Evolutionary conservation across 2,329 filamentous ascomycete genomes (phyloP).

Genomic region (Fusarium globosum): DNA sequence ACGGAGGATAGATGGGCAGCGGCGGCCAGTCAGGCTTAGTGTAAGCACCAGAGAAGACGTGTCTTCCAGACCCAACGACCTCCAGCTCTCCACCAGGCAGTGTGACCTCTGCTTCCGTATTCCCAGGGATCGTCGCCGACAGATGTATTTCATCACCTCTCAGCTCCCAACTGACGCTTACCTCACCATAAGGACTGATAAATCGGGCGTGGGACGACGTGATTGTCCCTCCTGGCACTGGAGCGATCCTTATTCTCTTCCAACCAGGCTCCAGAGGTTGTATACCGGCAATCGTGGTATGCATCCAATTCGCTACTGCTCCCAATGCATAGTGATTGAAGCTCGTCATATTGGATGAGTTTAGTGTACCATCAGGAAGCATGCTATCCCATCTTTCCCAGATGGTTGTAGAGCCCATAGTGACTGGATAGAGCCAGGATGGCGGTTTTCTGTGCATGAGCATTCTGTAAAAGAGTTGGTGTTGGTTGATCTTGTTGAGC

Average conservation of each 20-base stretch:
- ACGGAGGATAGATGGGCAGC: background rate
- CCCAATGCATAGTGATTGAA: background rate
- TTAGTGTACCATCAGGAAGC: background rate
- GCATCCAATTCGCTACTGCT: background rate
- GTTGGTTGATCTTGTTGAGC: background rate
- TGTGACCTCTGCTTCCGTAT: background rate
- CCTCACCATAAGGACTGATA: background rate
- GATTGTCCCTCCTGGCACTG: background rate
- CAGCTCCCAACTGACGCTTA: background rate
- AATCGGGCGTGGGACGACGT: background rate
- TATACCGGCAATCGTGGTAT: background rate
- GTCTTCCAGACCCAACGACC: background rate
- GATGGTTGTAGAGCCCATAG: background rate
- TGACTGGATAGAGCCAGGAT: background rate
- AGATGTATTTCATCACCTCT: background rate
- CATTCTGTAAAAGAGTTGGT: background rate
- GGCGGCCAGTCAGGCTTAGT: background rate
- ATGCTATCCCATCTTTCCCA: background rate
- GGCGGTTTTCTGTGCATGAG: background rate
- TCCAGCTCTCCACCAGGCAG: background rate
- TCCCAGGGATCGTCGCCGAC: background rate
- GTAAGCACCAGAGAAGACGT: background rate
- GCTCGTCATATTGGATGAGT: background rate
- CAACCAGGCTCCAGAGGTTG: background rate
- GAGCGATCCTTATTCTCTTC: background rate